Percentiles rank a stretch among this genome's conserved stretches.
Evolutionary conservation across 2,329 filamentous ascomycete species (phyloP).

Genomic region (Colletotrichum limetticola): DNA sequence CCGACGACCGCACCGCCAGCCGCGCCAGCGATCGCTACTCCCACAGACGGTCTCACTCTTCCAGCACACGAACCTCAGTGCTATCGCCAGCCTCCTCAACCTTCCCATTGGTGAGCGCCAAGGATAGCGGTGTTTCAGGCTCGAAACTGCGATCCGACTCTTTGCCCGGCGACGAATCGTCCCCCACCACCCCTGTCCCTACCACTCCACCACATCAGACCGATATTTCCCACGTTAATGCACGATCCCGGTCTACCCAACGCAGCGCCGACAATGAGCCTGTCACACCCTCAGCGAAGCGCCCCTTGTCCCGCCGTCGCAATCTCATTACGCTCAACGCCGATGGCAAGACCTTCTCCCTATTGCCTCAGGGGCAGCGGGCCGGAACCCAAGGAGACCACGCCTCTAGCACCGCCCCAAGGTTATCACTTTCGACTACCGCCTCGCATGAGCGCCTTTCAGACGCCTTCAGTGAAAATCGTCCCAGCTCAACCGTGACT

Average conservation of each 20-base stretch:
- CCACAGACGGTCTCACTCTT: slow-evolving; percentile 39
- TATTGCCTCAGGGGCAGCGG: slow-evolving; percentile 48
- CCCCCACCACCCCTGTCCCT: slow-evolving; percentile 49
- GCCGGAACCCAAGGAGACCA: slow-evolving; percentile 8
- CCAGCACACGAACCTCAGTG: slow-evolving; percentile 36
- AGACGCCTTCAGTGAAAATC: slow-evolving; percentile 59
- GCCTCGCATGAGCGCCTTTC: slow-evolving; percentile 62
- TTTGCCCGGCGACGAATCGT: slow-evolving; percentile 43
- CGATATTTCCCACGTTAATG: slow-evolving; percentile 52
- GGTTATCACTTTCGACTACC: slow-evolving; percentile 57
- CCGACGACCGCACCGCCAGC: slow-evolving; percentile 20
- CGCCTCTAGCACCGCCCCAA: slow-evolving; percentile 51
- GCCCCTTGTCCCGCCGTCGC: slow-evolving; percentile 51
- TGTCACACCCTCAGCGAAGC: slow-evolving; percentile 39
- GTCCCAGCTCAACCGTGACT: slow-evolving; percentile 60
- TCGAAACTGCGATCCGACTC: slow-evolving; percentile 51
- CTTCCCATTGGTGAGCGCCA: slow-evolving; percentile 49
- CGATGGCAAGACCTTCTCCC: slow-evolving; percentile 67
- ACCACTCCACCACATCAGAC: slow-evolving; percentile 50
- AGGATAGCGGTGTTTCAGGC: slow-evolving; percentile 57
- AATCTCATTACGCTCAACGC: slow-evolving; percentile 63
- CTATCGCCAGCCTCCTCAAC: slow-evolving; percentile 32
- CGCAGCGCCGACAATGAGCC: slow-evolving; percentile 33
- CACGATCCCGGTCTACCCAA: slow-evolving; percentile 41
- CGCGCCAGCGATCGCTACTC: slow-evolving; percentile 24